Evolutionary conservation across 495 filamentous ascomycete genomes (phyloP).

Genomic region (Neurospora sp.): DNA sequence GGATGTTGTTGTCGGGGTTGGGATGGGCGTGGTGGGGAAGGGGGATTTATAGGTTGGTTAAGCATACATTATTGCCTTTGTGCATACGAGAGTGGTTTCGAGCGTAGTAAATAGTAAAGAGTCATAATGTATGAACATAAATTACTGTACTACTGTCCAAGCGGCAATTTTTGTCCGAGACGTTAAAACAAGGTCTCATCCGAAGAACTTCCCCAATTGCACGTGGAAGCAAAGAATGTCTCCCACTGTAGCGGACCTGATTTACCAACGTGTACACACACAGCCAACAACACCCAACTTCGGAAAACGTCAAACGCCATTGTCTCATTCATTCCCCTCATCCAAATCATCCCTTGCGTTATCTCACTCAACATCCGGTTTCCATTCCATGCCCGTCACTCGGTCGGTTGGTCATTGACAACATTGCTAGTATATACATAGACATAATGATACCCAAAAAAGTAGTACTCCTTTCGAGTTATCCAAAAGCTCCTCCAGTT

Average conservation of each 20-base stretch:
- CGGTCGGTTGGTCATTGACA: background rate
- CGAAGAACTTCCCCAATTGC: background rate
- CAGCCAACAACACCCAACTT: background rate
- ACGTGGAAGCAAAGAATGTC: background rate
- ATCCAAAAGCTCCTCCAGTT: background rate
- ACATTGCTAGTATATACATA: background rate
- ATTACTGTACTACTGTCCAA: no score
- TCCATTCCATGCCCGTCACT: background rate
- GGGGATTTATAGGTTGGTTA: background rate
- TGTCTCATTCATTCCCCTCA: background rate
- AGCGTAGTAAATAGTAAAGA: no score
- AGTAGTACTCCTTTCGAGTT: background rate
- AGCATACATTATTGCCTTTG: no score
- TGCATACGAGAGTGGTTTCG: no score
- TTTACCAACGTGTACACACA: background rate
- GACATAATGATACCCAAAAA: background rate
- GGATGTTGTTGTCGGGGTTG: constrained; percentile 19
- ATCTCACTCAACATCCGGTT: background rate
- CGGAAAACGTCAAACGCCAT: background rate
- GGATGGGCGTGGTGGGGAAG: background rate
- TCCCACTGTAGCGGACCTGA: background rate
- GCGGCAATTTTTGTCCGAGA: no score
- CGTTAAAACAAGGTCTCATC: background rate
- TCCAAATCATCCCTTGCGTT: background rate
- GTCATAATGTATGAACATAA: no score